Evolutionary conservation across 2,329 filamentous ascomycete species (phyloP).

Genomic region (Cyanodermella asteris): DNA sequence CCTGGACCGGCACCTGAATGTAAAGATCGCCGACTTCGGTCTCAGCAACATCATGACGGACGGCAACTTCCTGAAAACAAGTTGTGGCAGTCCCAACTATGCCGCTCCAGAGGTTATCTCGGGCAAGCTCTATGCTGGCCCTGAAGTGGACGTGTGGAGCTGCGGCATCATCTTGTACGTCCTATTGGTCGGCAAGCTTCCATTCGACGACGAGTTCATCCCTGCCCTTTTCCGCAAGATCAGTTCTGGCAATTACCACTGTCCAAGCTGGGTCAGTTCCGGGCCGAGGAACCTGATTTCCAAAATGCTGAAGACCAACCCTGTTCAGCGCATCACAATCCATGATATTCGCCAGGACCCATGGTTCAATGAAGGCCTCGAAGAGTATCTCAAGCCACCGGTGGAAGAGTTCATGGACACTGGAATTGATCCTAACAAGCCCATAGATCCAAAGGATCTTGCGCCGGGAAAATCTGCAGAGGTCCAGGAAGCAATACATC

Average conservation of each 20-base stretch:
- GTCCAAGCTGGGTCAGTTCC: conserved; percentile 73
- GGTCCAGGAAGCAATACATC: conserved; percentile 73
- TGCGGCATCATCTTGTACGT: conserved; percentile 46
- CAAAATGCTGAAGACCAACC: conserved; percentile 87
- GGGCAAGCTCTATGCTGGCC: conserved; percentile 89
- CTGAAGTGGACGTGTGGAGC: conserved; percentile 80
- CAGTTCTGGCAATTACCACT: conserved; percentile 75
- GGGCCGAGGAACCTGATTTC: conserved; percentile 68
- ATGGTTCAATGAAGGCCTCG: conserved; percentile 79
- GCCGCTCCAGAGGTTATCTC: conserved; percentile 95
- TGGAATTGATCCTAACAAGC: conserved; percentile 79
- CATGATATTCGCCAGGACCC: conserved; percentile 80
- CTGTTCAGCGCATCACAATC: conserved; percentile 82
- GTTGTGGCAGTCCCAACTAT: conserved; percentile 95
- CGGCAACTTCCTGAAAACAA: conserved; percentile 96
- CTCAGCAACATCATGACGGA: conserved; percentile 99
- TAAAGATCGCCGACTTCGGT: conserved; percentile 98
- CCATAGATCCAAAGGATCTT: conserved; percentile 64
- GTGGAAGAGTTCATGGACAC: conserved; percentile 85
- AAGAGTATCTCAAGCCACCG: conserved; percentile 66
- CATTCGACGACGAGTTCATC: conserved; percentile 97
- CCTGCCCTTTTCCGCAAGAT: conserved; percentile 97
- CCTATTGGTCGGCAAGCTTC: conserved; percentile 45
- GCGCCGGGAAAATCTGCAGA: conserved; percentile 57
- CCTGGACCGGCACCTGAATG: conserved; percentile 84